These are phyloP conservation scores for Aspergillus transmontanensis DNA, from an alignment of 2,329 filamentous ascomycete genomes.

Conservation along the genomic window DNA sequence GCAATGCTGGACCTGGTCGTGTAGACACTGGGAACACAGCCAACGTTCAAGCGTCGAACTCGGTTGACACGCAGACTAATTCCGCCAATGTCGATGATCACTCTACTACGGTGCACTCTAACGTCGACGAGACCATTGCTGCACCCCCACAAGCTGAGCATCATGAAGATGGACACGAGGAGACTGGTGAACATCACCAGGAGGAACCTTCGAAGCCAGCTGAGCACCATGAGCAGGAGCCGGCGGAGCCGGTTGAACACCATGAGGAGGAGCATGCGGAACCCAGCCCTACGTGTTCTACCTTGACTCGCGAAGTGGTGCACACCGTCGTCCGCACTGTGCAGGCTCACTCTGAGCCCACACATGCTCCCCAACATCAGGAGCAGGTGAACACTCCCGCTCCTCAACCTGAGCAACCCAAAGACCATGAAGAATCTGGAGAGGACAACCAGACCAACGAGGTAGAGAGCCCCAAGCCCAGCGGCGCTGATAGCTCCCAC, in stretches of 20 bases:
- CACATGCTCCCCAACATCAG: not conserved
- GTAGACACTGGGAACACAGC: slow-evolving; percentile 9
- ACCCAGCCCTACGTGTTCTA: slow-evolving; percentile 16
- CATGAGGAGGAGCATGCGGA: not conserved
- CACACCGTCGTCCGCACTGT: slow-evolving; percentile 29
- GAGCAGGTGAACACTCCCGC: not conserved
- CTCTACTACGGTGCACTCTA: not conserved
- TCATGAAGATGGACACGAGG: not conserved
- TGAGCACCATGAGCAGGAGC: not conserved
- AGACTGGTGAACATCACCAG: no score
- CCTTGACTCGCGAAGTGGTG: slow-evolving; percentile 27
- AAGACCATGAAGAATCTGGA: not conserved
- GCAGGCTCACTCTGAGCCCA: not conserved
- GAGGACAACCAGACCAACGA: not conserved
- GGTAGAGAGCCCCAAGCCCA: not conserved
- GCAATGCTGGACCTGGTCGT: slow-evolving; percentile 5
- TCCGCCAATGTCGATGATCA: slow-evolving; percentile 12
- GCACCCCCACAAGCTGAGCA: not conserved
- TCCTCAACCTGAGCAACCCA: no score
- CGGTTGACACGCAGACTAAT: not conserved
- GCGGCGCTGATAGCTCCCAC: not conserved
- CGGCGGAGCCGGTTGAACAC: not conserved
- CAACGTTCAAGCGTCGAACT: not conserved
- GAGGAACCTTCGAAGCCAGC: no score
- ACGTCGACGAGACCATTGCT: not conserved